These are phyloP conservation scores for Dactylellina haptotyla DNA, from an alignment of 2,329 filamentous ascomycete genomes.

Conservation along the genomic window DNA sequence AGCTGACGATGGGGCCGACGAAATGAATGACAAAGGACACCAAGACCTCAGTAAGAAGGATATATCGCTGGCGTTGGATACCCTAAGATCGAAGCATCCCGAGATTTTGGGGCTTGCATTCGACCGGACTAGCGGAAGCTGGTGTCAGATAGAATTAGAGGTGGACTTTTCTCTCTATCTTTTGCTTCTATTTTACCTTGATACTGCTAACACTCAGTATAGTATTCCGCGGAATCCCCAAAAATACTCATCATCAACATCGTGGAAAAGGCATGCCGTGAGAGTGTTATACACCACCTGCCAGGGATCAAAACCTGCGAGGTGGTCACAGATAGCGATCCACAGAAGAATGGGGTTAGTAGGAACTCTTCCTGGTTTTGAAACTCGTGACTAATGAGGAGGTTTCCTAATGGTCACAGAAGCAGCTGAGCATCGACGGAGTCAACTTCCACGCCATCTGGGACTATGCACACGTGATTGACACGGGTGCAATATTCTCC, in stretches of 20 bases:
- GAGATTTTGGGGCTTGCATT: slow-evolving; percentile 78
- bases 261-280: slow-evolving; percentile 81
- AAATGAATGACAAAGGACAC: slow-evolving; percentile 1
- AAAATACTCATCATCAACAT: slow-evolving; percentile 94
- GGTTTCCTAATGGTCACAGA: slow-evolving; percentile 62
- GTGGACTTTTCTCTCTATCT: slow-evolving; percentile 1
- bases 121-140: slow-evolving; percentile 76
- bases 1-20: slow-evolving; percentile 1
- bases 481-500: slow-evolving; percentile 86
- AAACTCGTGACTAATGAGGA: too few relatives aligned
- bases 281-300: slow-evolving; percentile 87
- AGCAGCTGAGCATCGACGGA: slow-evolving; percentile 71
- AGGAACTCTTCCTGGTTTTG: background rate
- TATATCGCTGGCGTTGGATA: slow-evolving; percentile 27
- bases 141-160: slow-evolving; percentile 82
- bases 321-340: slow-evolving; percentile 60
- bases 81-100: slow-evolving; percentile 21
- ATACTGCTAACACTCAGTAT: background rate
- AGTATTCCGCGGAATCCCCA: slow-evolving; percentile 80
- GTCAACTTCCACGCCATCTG: slow-evolving; percentile 93
- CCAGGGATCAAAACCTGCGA: slow-evolving; percentile 71
- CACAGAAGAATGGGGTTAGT: slow-evolving; percentile 60
- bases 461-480: slow-evolving; percentile 77
- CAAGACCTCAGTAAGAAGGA: slow-evolving; percentile 36
- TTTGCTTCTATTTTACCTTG: background rate